phyloP scores from a whole-genome alignment of 2,329 filamentous ascomycete genomes.

The Pseudophaeomoniella oleicola region DNA sequence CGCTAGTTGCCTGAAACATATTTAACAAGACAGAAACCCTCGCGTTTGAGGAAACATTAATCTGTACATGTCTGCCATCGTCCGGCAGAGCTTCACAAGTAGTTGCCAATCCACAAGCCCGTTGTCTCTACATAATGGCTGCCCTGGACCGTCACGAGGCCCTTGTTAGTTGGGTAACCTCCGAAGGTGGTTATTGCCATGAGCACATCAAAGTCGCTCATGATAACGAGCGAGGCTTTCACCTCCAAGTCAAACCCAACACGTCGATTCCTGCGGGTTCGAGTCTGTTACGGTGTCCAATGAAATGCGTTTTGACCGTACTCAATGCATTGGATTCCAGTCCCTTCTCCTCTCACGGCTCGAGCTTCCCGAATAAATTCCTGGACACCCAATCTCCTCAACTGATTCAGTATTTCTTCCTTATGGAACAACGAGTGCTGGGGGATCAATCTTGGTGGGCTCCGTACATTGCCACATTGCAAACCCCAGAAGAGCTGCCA shows the following conservation, averaged over 20 bases:
- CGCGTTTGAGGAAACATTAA: too few species aligned
- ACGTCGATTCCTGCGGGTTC: constrained; percentile 2
- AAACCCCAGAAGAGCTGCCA: constrained; percentile 45
- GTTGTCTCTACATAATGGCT: not conserved
- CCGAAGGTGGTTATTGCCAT: constrained; percentile 9
- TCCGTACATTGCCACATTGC: constrained; percentile 52
- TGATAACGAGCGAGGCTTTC: constrained; percentile 10
- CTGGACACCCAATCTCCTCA: constrained; percentile 7
- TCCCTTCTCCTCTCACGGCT: constrained; percentile 11
- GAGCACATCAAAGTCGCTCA: constrained; percentile 9
- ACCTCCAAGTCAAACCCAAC: constrained; percentile 9
- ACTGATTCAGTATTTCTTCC: constrained; percentile 36
- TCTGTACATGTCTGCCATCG: too few species aligned
- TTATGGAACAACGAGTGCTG: constrained; percentile 52
- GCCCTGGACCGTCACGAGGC: not conserved
- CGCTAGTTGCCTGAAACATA: too few species aligned
- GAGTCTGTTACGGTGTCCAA: constrained; percentile 10
- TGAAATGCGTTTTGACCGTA: constrained; percentile 10
- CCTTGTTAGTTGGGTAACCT: constrained; percentile 10
- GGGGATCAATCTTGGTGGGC: constrained; percentile 49
- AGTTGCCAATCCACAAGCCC: too few species aligned
- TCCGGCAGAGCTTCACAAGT: too few species aligned
- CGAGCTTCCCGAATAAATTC: constrained; percentile 10
- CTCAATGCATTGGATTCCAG: constrained; percentile 11
- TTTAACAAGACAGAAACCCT: too few species aligned